Evolutionary conservation across 345 rosid species (phyloP).

Genomic region (Balakata baccata): DNA sequence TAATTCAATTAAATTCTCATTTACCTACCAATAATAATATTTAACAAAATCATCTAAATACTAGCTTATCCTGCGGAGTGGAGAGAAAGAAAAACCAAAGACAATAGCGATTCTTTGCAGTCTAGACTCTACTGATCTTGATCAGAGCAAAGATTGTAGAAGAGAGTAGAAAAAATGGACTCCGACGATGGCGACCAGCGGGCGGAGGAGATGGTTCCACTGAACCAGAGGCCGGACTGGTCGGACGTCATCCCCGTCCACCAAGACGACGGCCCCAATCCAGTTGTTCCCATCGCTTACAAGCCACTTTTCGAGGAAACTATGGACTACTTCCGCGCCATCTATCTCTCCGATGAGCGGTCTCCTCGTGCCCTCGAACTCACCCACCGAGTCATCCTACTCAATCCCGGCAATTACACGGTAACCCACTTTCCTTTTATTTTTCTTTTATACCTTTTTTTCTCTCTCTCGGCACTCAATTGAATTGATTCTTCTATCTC

Average conservation of each 20-base stretch:
- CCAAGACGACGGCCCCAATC: conserved; percentile 88
- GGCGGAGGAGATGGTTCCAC: conserved; percentile 21
- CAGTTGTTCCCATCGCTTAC: conserved; percentile 79
- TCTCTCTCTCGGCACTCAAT: neutral
- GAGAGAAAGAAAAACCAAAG: no score
- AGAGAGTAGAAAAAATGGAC: no score
- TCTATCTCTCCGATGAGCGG: conserved; percentile 65
- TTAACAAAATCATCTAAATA: no score
- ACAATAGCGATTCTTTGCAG: no score
- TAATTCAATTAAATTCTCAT: no score
- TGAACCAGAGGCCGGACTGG: conserved; percentile 66
- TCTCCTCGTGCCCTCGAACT: conserved; percentile 74
- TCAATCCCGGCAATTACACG: conserved; percentile 88
- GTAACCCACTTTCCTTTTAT: conserved; percentile 29
- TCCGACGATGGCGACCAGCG: no score
- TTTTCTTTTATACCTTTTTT: no score
- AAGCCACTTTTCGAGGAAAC: conserved; percentile 71
- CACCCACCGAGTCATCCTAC: conserved; percentile 52
- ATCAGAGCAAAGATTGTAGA: no score
- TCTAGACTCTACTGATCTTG: no score
- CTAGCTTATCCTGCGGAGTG: no score
- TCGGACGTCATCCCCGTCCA: conserved; percentile 64
- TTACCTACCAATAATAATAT: no score
- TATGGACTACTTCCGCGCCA: conserved; percentile 87
- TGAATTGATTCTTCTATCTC: neutral